Percentiles rank a stretch among this genome's conserved stretches.
Conservation (phyloP, 441 rosid species). For the Sinapis alba region DNA sequence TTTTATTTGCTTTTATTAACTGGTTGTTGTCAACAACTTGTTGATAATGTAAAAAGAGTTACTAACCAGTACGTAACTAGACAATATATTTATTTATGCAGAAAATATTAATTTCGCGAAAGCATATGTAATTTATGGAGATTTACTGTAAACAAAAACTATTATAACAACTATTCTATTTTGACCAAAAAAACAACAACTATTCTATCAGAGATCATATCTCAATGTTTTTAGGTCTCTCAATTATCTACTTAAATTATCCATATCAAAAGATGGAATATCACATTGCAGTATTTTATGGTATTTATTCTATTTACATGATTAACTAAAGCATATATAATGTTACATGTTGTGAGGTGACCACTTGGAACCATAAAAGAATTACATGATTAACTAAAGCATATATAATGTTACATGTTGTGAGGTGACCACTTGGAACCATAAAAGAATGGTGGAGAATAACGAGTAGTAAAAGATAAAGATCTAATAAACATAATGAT, state of each 20-base stretch:
- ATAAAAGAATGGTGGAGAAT: conserved; percentile 37
- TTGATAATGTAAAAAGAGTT: not conserved
- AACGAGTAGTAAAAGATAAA: conserved; percentile 25
- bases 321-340: conserved; percentile 17
- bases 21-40: too few species aligned
- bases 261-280: not conserved
- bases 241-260: conserved; percentile 3
- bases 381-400: conserved; percentile 10
- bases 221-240: too few species aligned
- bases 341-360: conserved; percentile 18
- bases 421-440: conserved; percentile 14
- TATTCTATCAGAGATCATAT: not conserved
- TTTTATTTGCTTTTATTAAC: not conserved
- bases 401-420: conserved; percentile 23
- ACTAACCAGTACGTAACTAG: not conserved
- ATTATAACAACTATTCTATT: not conserved
- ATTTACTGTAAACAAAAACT: not conserved
- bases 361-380: conserved; percentile 18
- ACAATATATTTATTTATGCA: not conserved
- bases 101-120: not conserved
- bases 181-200: too few species aligned
- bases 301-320: conserved; percentile 13
- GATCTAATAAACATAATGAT: conserved; percentile 10
- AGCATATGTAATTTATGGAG: not conserved
- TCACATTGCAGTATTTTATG: conserved; percentile 10